phyloP scores from a whole-genome alignment of 73 alveolate species.

The Tetrahymena elliotti region DNA sequence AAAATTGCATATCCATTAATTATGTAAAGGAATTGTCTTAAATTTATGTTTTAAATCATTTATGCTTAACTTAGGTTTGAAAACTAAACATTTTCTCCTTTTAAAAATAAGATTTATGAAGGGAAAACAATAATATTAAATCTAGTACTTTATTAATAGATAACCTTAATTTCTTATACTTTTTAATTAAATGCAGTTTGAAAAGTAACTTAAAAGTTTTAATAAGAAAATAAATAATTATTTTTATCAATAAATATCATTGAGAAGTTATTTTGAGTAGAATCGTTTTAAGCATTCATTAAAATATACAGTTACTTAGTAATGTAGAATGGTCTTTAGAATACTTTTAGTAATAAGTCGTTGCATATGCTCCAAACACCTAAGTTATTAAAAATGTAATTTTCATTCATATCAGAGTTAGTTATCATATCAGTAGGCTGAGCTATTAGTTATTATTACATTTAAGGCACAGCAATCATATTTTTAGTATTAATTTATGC shows the following conservation, averaged over 20 bases:
- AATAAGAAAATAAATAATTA: too few relatives aligned
- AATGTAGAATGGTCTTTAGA: neutral
- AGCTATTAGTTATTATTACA: neutral
- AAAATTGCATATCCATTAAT: neutral
- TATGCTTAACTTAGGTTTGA: neutral
- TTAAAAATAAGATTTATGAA: too few relatives aligned
- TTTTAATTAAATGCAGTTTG: neutral
- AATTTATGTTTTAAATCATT: too few relatives aligned
- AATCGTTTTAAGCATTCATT: neutral
- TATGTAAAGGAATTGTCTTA: neutral
- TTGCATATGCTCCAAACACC: neutral
- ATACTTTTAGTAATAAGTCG: neutral
- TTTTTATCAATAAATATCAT: neutral
- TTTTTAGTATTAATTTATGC: neutral
- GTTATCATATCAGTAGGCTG: neutral
- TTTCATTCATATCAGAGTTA: neutral
- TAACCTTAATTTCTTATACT: neutral
- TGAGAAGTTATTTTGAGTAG: neutral
- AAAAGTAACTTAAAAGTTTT: neutral
- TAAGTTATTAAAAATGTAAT: neutral
- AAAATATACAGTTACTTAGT: neutral
- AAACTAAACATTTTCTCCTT: neutral
- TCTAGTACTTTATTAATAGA: neutral
- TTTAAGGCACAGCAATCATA: neutral
- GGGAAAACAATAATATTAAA: neutral